phyloP scores from a whole-genome alignment of 2,329 filamentous ascomycete species.

The Hypoxylon sp. region DNA sequence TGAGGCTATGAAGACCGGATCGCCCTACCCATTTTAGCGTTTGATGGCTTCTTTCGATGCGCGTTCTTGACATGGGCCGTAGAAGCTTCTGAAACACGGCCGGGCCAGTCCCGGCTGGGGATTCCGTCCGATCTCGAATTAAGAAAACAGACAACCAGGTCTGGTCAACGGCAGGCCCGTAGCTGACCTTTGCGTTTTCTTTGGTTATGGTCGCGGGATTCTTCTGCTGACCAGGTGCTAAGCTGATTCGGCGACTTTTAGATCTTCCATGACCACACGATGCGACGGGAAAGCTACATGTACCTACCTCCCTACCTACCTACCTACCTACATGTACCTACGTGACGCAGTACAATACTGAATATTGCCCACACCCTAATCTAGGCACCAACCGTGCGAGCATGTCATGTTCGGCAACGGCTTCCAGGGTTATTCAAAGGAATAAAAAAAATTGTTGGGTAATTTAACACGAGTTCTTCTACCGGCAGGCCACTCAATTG shows the following conservation, averaged over 20 bases:
- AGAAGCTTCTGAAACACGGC: conserved; percentile 47
- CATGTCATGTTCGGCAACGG: conserved; percentile 41
- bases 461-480: conserved; percentile 43
- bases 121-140: conserved; percentile 43
- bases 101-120: conserved; percentile 44
- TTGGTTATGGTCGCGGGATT: conserved; percentile 19
- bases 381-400: conserved; percentile 31
- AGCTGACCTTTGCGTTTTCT: conserved; percentile 29
- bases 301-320: conserved; percentile 9
- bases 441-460: conserved; percentile 36
- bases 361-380: conserved; percentile 40
- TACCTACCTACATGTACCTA: conserved; percentile 23
- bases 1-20: conserved; percentile 35
- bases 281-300: too few species aligned
- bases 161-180: conserved; percentile 24
- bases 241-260: conserved; percentile 45
- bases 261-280: conserved; percentile 37
- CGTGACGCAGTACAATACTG: conserved; percentile 28
- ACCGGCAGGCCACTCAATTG: conserved; percentile 34
- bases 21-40: conserved; percentile 45
- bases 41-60: conserved; percentile 45
- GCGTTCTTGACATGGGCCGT: conserved; percentile 45
- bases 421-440: conserved; percentile 35
- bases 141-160: conserved; percentile 30
- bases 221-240: conserved; percentile 29